phyloP scores from a whole-genome alignment of 2,329 filamentous ascomycete genomes.

The Didymella keratinophila region DNA sequence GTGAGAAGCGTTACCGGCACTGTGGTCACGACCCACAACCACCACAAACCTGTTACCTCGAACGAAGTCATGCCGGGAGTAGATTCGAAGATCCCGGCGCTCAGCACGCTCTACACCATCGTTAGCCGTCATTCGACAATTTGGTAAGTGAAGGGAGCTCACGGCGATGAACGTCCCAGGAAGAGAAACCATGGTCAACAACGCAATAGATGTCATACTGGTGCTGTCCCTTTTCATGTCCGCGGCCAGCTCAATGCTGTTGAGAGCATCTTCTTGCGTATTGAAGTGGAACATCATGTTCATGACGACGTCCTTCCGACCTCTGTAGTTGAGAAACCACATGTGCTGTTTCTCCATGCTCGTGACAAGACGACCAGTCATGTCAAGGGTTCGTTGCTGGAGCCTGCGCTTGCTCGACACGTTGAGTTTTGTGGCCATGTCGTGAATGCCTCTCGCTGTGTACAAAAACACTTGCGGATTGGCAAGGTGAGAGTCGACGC shows the following conservation, averaged over 20 bases:
- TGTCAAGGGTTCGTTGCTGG: no score
- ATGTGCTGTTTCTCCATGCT: neutral
- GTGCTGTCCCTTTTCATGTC: conserved; percentile 40
- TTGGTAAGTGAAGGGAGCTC: neutral
- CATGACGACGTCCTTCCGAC: conserved; percentile 5
- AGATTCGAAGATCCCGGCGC: neutral
- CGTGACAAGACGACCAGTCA: neutral
- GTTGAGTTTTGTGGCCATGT: no score
- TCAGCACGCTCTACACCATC: neutral
- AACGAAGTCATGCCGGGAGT: neutral
- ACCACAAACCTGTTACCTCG: neutral
- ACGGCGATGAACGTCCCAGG: conserved; percentile 27
- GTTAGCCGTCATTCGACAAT: no score
- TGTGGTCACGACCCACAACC: neutral
- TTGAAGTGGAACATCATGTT: conserved; percentile 34
- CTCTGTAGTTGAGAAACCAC: neutral
- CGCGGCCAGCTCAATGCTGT: conserved; percentile 31
- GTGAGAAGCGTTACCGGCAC: neutral
- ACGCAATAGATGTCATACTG: conserved; percentile 44
- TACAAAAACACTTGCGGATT: no score
- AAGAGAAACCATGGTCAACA: conserved; percentile 44
- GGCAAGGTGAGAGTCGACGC: no score
- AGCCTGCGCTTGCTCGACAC: no score
- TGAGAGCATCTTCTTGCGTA: conserved; percentile 42
- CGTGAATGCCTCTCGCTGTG: no score